Conservation (phyloP, 2,329 filamentous ascomycete genomes). For the Capronia coronata region DNA sequence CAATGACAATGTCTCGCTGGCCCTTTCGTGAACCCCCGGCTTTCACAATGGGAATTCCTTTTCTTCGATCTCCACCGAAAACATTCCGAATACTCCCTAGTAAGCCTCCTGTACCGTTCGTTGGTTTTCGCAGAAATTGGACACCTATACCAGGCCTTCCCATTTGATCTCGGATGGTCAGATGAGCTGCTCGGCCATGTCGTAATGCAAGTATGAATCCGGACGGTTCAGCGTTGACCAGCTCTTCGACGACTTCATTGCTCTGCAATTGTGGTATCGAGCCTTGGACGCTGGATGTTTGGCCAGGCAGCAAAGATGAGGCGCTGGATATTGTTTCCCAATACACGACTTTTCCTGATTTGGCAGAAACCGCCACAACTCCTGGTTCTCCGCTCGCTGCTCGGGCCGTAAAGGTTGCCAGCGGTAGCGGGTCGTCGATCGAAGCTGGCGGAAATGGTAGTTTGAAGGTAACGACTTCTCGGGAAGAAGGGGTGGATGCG, state of each 20-base stretch:
- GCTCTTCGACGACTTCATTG: slow-evolving; percentile 68
- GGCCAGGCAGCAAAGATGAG: slow-evolving; percentile 73
- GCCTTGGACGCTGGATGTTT: slow-evolving; percentile 73
- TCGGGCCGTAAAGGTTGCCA: slow-evolving; percentile 75
- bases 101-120: slow-evolving; percentile 58
- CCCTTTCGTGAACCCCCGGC: slow-evolving; percentile 65
- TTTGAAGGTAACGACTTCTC: slow-evolving; percentile 72
- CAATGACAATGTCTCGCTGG: slow-evolving; percentile 75
- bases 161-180: slow-evolving; percentile 78
- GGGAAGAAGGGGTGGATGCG: slow-evolving; percentile 54
- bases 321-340: slow-evolving; percentile 94
- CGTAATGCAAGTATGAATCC: slow-evolving; percentile 82
- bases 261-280: slow-evolving; percentile 66
- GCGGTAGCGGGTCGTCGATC: slow-evolving; percentile 64
- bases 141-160: slow-evolving; percentile 75
- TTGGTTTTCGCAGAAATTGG: slow-evolving; percentile 63
- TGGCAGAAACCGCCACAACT: slow-evolving; percentile 76
- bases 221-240: slow-evolving; percentile 77
- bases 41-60: slow-evolving; percentile 72
- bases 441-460: slow-evolving; percentile 67
- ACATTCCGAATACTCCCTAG: slow-evolving; percentile 75
- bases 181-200: slow-evolving; percentile 76
- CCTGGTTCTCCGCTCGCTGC: slow-evolving; percentile 76
- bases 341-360: slow-evolving; percentile 77
- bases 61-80: slow-evolving; percentile 63